Evolutionary conservation across 73 alveolate species (phyloP).

Genomic region (Paraurostyla sp.): DNA sequence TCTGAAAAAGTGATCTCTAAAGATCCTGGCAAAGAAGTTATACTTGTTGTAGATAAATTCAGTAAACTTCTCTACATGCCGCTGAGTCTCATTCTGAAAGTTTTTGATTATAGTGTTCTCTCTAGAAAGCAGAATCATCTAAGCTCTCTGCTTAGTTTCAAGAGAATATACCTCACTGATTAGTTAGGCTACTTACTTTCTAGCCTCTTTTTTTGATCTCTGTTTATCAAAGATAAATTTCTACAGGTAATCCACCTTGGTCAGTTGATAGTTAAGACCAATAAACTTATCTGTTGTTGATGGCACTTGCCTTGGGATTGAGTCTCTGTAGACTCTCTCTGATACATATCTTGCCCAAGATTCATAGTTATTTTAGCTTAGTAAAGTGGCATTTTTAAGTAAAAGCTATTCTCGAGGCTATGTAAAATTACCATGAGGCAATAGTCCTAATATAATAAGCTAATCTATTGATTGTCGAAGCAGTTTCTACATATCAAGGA

Average conservation of each 20-base stretch:
- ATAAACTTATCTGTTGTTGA: slow-evolving; percentile 3
- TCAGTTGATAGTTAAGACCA: neutral
- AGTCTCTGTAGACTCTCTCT: slow-evolving; percentile 26
- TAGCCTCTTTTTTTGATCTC: neutral
- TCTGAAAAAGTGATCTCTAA: slow-evolving; percentile 4
- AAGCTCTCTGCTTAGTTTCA: neutral
- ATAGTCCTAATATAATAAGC: slow-evolving; percentile 14
- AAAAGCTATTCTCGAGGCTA: neutral
- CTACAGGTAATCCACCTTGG: neutral
- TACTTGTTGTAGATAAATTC: slow-evolving; percentile 25
- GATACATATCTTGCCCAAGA: slow-evolving; percentile 25
- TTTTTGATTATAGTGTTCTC: slow-evolving; percentile 22
- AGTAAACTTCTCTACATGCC: slow-evolving; percentile 36
- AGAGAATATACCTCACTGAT: neutral
- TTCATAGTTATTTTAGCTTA: slow-evolving; percentile 7
- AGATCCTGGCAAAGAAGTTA: slow-evolving; percentile 2
- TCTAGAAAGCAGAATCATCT: slow-evolving; percentile 9
- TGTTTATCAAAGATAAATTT: neutral
- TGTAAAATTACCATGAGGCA: neutral
- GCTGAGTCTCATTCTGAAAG: neutral
- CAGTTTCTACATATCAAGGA: neutral
- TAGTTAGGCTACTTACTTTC: neutral
- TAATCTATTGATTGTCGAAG: slow-evolving; percentile 21
- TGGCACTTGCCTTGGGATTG: neutral
- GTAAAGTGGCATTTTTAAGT: neutral